A percentile compares a stretch with the other conserved stretches of the same genome.
These are phyloP conservation scores for Sarocladiaceae sp. DNA, from an alignment of 2,329 filamentous ascomycete species.

Conservation along the genomic window DNA sequence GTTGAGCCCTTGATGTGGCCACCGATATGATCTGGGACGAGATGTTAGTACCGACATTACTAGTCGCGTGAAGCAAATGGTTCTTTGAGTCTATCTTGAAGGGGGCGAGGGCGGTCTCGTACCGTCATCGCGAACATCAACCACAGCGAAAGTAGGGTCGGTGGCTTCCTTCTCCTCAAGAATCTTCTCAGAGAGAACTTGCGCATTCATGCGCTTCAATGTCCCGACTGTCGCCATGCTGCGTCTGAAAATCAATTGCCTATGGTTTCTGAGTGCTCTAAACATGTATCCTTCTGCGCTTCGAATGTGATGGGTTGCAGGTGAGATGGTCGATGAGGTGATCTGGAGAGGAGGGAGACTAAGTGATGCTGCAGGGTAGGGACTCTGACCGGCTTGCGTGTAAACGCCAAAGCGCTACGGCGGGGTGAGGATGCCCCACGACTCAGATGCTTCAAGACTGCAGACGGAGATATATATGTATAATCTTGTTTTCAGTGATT, in stretches of 20 bases:
- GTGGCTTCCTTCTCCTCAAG: constrained; percentile 40
- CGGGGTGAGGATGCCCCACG: too few species aligned
- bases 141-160: constrained; percentile 58
- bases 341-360: too few species aligned
- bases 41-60: too few species aligned
- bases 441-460: too few species aligned
- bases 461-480: too few species aligned
- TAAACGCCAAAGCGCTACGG: too few species aligned
- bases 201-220: constrained; percentile 64
- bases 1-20: constrained; percentile 78
- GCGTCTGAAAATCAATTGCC: constrained; percentile 2
- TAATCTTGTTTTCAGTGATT: too few species aligned
- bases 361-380: too few species aligned
- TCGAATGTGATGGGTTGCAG: background rate
- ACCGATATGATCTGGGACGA: constrained; percentile 76
- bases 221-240: constrained; percentile 53
- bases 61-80: background rate
- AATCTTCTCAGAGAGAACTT: constrained; percentile 63
- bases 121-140: constrained; percentile 89
- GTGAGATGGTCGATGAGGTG: too few species aligned
- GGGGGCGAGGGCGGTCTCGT: constrained; percentile 16
- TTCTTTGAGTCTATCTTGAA: background rate
- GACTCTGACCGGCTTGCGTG: too few species aligned
- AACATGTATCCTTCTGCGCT: background rate
- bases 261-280: background rate